Base-by-base conservation (phyloP, 305 asterid species). In the Fraxinus sp. region DNA sequence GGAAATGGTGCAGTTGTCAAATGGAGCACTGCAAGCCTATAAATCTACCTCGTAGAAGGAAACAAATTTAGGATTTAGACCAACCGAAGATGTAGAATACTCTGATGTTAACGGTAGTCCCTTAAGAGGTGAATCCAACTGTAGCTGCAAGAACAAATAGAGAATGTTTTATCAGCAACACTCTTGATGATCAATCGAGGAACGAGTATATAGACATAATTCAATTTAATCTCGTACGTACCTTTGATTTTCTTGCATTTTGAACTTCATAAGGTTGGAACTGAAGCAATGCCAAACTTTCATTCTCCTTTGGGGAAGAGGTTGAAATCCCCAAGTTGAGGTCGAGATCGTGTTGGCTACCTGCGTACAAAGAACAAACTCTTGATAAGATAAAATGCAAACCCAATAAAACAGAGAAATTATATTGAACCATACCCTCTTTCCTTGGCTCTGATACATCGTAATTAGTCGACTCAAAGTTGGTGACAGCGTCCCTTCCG, bases 401-500 rank as follows among this genome's bases (percentile, higher is more conserved):
- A 59, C 70, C 3, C 7, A n/a, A 10, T 18, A 71, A 35, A 59
- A 74, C 52, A 39, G 62, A 74, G n/a, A 24, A 74, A 37, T 39
- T 75, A 10, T 24, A 30, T 22, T 7, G 7, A 39, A 75, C 4
- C 68, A 18, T 46, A 90, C 94, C 94, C 86, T 83, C 87, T 81
- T 49, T 82, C 44, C 37, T 78, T 26, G 92, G 80, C 37, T 80
- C 72, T 0, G 84, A 57, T 64, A 49, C 88, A n/a, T 82, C 87
- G 66, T 90, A 89, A 3, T 86, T 41, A 84, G 87, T 89, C 0
- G 94, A 84, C 74, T 90, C 95, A 77, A 93, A 92, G 87, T 92
- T 92, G 83, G 98, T 93, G 20, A 92, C 95, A 9, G 96, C 97
- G n/a, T 92, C 97, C 83, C 91, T 90, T 18, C 98, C 96, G 13